Base-by-base conservation (phyloP, 345 rosid species). In the Ceriops tagal region DNA sequence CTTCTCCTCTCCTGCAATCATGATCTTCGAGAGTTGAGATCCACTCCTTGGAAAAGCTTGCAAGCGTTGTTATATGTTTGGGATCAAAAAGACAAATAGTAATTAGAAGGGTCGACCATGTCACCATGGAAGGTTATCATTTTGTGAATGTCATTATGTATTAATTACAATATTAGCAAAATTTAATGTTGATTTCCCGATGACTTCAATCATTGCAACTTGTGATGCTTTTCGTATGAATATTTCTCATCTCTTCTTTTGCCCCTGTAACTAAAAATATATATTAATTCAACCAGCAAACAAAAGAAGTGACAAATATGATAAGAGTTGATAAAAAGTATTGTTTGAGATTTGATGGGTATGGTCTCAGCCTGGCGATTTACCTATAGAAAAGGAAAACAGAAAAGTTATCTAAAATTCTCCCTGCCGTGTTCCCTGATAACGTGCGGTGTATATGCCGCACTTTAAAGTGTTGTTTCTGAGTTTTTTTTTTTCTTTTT, bases 341-440 rank as follows among this genome's bases (percentile, higher is more conserved):
- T 39, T 39, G 15, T 10, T 10, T 2, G 15, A 39, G 15, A 43
- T 43, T 43, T 43, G 18, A 43, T 13, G 49, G 18, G 53, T 55
- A 22, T 67, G 68, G 72, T 70, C 70, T 57, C 73, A 28, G 62
- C 70, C 77, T 66, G 55, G 58, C 59, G 73, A 75, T 47, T 47
- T 26, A 31, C 46, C 9, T 21, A 39, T 16, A 7, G 20, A 53
- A 30, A 61, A 24, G 61, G 27, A 1, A 58, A 39, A 56, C 11
- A 1, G 27, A 47, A 61, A 49, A 18, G 61, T 6, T 0, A 26
- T 16, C 55, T 22, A 8, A 65, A 75, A 65, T 65, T 37, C 39
- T 49, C 31, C 8, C 32, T 49, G 28, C 24, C 20, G 35, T 35
- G 53, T 64, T 59, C 51, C 30, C 59, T 10, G 18, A 2, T 56